A percentile compares a stretch with the other conserved stretches of the same genome.
phyloP scores from a whole-genome alignment of 2,329 filamentous ascomycete genomes.

The Cryphonectria parasitica region DNA sequence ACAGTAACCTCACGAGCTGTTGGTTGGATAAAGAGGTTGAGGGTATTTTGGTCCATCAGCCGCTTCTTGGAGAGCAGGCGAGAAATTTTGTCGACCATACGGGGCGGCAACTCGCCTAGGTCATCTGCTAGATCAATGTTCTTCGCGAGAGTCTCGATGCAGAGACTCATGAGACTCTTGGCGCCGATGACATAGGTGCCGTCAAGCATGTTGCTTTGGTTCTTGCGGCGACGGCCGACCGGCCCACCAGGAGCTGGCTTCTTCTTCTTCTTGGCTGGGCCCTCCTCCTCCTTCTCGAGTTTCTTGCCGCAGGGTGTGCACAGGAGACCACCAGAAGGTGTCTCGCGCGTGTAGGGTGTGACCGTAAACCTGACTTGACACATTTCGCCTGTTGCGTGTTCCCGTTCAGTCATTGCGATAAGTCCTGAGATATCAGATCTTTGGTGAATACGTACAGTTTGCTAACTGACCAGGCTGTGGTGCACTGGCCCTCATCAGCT shows the following conservation, averaged over 20 bases:
- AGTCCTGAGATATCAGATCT: not conserved
- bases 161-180: conserved; percentile 69
- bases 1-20: conserved; percentile 55
- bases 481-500: conserved; percentile 52
- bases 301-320: conserved; percentile 82
- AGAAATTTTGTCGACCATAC: conserved; percentile 62
- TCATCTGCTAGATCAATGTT: conserved; percentile 66
- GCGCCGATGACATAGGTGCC: conserved; percentile 68
- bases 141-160: conserved; percentile 64
- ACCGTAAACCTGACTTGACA: conserved; percentile 92
- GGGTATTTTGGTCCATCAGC: conserved; percentile 56
- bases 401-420: not conserved
- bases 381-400: conserved; percentile 50
- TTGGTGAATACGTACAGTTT: conserved; percentile 60
- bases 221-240: conserved; percentile 69
- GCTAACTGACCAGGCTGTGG: conserved; percentile 83
- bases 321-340: conserved; percentile 82
- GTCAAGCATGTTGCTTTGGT: conserved; percentile 84
- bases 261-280: conserved; percentile 59
- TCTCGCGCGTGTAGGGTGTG: conserved; percentile 83
- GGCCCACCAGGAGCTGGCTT: conserved; percentile 56
- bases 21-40: conserved; percentile 61
- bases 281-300: conserved; percentile 68
- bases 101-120: conserved; percentile 61
- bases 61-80: conserved; percentile 64